A percentile compares a stretch with the other conserved stretches of the same genome.
phyloP scores from a whole-genome alignment of 257 asterid species.

The Gentiana macrophylla region DNA sequence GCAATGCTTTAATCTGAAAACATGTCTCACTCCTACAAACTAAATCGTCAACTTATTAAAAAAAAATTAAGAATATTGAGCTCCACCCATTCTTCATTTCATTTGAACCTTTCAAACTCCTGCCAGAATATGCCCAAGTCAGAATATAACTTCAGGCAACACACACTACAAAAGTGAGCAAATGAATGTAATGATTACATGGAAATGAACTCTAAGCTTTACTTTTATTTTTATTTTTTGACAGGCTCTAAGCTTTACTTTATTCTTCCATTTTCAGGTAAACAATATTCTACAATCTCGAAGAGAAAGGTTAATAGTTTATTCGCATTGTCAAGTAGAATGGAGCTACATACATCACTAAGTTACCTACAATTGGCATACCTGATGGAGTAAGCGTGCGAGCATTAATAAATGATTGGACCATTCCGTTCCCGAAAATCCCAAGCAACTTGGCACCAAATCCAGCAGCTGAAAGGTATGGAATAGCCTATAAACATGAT shows the following conservation, averaged over 20 bases:
- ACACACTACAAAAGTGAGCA: background rate
- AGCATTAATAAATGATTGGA: constrained; percentile 88
- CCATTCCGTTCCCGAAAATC: constrained; percentile 96
- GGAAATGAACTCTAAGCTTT: background rate
- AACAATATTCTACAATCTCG: background rate
- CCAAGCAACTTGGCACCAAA: constrained; percentile 98
- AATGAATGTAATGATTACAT: background rate
- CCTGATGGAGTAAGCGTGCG: constrained; percentile 80
- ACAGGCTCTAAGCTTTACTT: background rate
- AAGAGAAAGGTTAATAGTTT: background rate
- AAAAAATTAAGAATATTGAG: background rate
- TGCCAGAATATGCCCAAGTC: background rate
- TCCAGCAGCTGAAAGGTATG: constrained; percentile 90
- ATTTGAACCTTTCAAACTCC: too few relatives aligned
- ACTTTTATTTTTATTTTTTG: background rate
- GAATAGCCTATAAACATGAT: constrained; percentile 61
- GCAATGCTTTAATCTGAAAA: background rate
- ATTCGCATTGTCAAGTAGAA: background rate
- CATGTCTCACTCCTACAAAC: too few relatives aligned
- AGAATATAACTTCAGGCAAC: background rate
- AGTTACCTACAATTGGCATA: constrained; percentile 17
- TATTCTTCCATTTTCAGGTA: background rate
- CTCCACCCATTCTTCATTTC: background rate
- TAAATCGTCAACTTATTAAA: too few relatives aligned
- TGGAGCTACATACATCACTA: constrained; percentile 2